Base-by-base conservation (phyloP, 148 eudicot species). In the Persicaria tinctoria region DNA sequence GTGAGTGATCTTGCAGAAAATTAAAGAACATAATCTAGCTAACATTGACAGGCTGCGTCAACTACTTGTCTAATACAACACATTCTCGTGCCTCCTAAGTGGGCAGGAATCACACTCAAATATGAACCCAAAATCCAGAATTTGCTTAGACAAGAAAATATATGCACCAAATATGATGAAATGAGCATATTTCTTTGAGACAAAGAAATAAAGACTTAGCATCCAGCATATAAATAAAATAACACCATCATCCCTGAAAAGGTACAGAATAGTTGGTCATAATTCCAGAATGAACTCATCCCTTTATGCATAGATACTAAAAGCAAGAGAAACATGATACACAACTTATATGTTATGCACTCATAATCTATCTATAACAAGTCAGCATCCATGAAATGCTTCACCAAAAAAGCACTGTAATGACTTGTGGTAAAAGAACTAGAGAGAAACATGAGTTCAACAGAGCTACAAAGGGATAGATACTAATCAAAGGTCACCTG, bases 401-500 rank as follows among this genome's bases (percentile, higher is more conserved):
- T 4, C n/a, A 20, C 17, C 5, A 6, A 63, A 10, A 69, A 46
- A 45, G 72, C 72, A 69, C 5, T 14, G n/a, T 17, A 68, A 68
- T 32, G 8, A 12, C 47, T 16, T 4, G 16, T 46, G 10, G n/a
- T 5, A 69, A 14, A 46, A 44, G 11, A 1, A 53, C 16, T 9
- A 53, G 1, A 53, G n/a, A 53, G 50, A 69, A 69, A 16, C 50
- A 45, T 6, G 18, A 46, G 50, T 10, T 38, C 14, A 16, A 9
- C 72, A 45, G 27, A 69, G 51, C 20, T 14, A 20, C 54, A 47
- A 50, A 7, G 8, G 32, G 41, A 46, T 46, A 47, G 16, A 71
- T 8, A 11, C 16, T 20, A 47, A 69, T 71, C 32, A 71, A 16
- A 71, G 74, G 47, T 71, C 74, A 71, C 74, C 74, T 71, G 74